Conservation (phyloP, 768 basidiomycete species). For the Termitomyces sp. region DNA sequence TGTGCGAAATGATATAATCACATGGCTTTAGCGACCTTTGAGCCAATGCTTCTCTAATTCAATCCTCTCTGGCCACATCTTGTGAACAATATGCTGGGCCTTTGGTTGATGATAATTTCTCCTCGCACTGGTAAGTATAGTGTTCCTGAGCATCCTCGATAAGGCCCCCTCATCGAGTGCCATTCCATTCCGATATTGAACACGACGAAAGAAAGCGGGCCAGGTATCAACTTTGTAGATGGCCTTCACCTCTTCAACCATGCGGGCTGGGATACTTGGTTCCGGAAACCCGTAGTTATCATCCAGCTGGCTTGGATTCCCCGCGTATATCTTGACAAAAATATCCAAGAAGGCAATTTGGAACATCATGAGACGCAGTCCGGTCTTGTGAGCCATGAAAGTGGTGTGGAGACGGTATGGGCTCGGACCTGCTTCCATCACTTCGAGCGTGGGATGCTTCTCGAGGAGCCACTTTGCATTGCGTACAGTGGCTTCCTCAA, state of each 20-base stretch:
- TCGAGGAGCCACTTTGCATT: constrained; percentile 43
- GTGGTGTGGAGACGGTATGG: constrained; percentile 36
- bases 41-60: constrained; percentile 11
- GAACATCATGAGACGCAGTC: constrained; percentile 41
- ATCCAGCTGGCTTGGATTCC: constrained; percentile 24
- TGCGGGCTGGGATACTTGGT: constrained; percentile 30
- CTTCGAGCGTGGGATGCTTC: constrained; percentile 33
- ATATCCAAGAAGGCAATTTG: constrained; percentile 40
- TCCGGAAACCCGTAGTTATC: constrained; percentile 42
- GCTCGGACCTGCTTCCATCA: constrained; percentile 29
- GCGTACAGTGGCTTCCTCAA: constrained; percentile 37
- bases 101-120: constrained; percentile 24
- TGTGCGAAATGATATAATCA: too few species aligned
- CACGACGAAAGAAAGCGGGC: constrained; percentile 36
- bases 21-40: neutral
- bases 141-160: constrained; percentile 32
- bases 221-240: constrained; percentile 38
- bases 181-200: constrained; percentile 26
- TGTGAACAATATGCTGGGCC: neutral
- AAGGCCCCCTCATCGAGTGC: constrained; percentile 29
- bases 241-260: constrained; percentile 42
- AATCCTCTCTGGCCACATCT: constrained; percentile 3
- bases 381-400: constrained; percentile 33
- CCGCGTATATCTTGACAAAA: constrained; percentile 33
- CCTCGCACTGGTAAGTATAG: constrained; percentile 28